Base-by-base conservation (phyloP, 2,329 filamentous ascomycete species). In the Colletotrichum sp. region DNA sequence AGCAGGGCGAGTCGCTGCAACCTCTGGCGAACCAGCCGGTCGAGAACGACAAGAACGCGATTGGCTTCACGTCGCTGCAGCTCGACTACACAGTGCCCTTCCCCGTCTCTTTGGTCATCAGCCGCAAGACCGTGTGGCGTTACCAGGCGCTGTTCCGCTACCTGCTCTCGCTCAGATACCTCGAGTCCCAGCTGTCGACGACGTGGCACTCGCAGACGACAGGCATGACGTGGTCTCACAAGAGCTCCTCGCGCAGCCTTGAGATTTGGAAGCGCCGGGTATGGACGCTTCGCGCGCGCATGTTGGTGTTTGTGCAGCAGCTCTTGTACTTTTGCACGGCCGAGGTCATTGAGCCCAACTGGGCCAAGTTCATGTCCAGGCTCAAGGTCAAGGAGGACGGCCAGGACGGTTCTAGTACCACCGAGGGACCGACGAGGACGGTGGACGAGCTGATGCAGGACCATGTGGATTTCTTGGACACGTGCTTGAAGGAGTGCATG, bases 391-490 rank as follows among this genome's bases (percentile, higher is more conserved):
- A 89, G 76, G 90, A 92, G 72, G 87, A 88, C 15, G 76, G 76
- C 7, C 71, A 80, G 6, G 77, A 78, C 10, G 36, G 36, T 6
- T 24, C 72, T 21, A 13, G 49, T 21, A 80, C 84, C 36, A 83
- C 76, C 28, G 81, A 81, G n/a, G 81, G 84, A 1, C 82, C 85
- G 8, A 88, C 87, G 55, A 86, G 96, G 49, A 99, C 97, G 0
- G 97, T 99, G 2, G 97, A 99, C 82, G 96, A 99, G 86, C 87
- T 99, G 82, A 99, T 99, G 97, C 95, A 99, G 86, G 96, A 99
- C 82, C 97, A 99, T 85, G 96, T 99, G 76, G 97, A 99, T 85
- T 99, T 99, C 84, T 87, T 99, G 64, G 97, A 98, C 81, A 99
- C 97, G 6, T 99, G 97, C 84, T 89, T 99, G 81, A 99, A 99